These are phyloP conservation scores for Candida glucosophila DNA, from an alignment of 1,139 yeast species.

Conservation along the genomic window DNA sequence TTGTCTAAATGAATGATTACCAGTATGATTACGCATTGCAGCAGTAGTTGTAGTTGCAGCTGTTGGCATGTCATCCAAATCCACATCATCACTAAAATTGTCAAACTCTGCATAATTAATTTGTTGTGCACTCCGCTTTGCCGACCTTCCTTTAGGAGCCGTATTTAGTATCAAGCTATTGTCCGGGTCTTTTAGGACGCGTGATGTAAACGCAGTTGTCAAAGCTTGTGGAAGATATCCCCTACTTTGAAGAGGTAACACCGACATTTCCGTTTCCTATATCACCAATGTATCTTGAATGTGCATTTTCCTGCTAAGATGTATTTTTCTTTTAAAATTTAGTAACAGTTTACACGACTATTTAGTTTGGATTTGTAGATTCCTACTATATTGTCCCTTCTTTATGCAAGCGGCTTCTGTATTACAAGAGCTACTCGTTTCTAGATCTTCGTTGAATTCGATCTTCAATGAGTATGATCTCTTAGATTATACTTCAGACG, in stretches of 20 bases:
- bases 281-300: too few species aligned
- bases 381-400: too few species aligned
- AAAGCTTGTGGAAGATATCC: slow-evolving; percentile 63
- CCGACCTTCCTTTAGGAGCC: slow-evolving; percentile 68
- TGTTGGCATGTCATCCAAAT: slow-evolving; percentile 48
- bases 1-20: slow-evolving; percentile 22
- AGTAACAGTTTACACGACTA: too few species aligned
- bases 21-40: slow-evolving; percentile 14
- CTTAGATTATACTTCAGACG: slow-evolving; percentile 11
- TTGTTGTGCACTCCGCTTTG: slow-evolving; percentile 65
- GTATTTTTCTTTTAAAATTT: too few species aligned
- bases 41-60: slow-evolving; percentile 15
- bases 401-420: slow-evolving; percentile 8
- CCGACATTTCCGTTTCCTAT: slow-evolving; percentile 4
- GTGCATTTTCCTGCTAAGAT: too few species aligned
- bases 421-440: slow-evolving; percentile 5
- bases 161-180: slow-evolving; percentile 49
- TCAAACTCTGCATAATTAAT: slow-evolving; percentile 80
- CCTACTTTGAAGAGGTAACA: slow-evolving; percentile 10
- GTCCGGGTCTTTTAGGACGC: slow-evolving; percentile 60
- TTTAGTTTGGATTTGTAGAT: too few species aligned
- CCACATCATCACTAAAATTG: slow-evolving; percentile 51
- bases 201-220: slow-evolving; percentile 58
- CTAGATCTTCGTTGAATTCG: slow-evolving; percentile 6
- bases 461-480: slow-evolving; percentile 6